Conservation (phyloP, 306 rosid genomes). For the Rosa chinensis region DNA sequence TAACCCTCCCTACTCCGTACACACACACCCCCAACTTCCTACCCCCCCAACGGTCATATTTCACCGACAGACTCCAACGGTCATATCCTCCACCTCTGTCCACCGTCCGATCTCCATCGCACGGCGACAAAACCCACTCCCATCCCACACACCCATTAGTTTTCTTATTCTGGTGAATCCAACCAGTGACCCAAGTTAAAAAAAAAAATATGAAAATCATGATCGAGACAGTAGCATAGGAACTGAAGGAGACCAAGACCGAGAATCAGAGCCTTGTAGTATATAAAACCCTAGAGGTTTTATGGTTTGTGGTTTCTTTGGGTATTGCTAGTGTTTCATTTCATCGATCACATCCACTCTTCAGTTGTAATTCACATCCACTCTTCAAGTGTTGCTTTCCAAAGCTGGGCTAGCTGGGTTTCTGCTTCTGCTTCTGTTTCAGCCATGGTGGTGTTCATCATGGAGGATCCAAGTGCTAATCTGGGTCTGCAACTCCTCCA, state of each 20-base stretch:
- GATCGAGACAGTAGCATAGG: constrained; percentile 52
- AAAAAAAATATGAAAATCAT: constrained; percentile 17
- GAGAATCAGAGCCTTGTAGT: not conserved
- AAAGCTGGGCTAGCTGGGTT: constrained; percentile 44
- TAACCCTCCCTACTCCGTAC: constrained; percentile 38
- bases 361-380: too few species aligned
- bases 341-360: not conserved
- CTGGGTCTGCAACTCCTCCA: constrained; percentile 51
- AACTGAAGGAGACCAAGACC: constrained; percentile 9
- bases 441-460: constrained; percentile 46
- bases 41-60: constrained; percentile 68
- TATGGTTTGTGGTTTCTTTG: constrained; percentile 51
- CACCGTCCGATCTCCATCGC: constrained; percentile 68
- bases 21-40: constrained; percentile 14
- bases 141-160: constrained; percentile 29
- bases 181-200: constrained; percentile 31
- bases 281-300: constrained; percentile 38
- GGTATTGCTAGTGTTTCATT: constrained; percentile 29
- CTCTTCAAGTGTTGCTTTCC: constrained; percentile 11
- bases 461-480: constrained; percentile 56
- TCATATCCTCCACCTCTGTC: constrained; percentile 39
- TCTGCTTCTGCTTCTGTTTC: constrained; percentile 32
- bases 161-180: constrained; percentile 11
- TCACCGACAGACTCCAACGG: constrained; percentile 61
- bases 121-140: constrained; percentile 27